These are phyloP conservation scores for Prunus yedoensis DNA, from an alignment of 331 rosid species.

Conservation along the genomic window DNA sequence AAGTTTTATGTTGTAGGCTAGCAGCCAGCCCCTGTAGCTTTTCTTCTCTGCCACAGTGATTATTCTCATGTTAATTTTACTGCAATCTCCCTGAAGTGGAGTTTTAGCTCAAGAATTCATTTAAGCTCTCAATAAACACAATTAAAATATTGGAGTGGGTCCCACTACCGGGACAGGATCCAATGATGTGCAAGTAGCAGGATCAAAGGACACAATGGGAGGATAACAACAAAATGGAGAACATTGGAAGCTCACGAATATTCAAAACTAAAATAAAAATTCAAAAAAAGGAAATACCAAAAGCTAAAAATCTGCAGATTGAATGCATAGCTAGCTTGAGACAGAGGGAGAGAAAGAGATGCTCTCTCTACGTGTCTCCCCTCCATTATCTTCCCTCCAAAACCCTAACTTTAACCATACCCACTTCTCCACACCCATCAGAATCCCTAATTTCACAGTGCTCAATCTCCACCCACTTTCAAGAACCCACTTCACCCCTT, in stretches of 20 bases:
- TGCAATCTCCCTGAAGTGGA: too few species aligned
- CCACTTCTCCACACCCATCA: constrained; percentile 38
- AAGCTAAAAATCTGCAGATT: background rate
- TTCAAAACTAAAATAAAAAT: background rate
- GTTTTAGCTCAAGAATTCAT: too few species aligned
- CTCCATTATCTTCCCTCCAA: constrained; percentile 44
- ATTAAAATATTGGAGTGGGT: background rate
- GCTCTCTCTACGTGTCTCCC: constrained; percentile 52
- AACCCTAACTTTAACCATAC: constrained; percentile 31
- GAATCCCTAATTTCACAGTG: constrained; percentile 13
- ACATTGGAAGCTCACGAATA: too few species aligned
- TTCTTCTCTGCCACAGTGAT: too few species aligned
- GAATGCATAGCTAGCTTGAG: background rate
- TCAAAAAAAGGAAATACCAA: background rate
- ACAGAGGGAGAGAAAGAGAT: constrained; percentile 26
- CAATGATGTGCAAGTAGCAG: too few species aligned
- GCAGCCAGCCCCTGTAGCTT: too few species aligned
- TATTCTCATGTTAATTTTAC: too few species aligned
- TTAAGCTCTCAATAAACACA: too few species aligned
- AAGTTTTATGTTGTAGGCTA: background rate
- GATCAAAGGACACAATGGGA: background rate
- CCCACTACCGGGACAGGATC: background rate
- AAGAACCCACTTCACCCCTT: constrained; percentile 6
- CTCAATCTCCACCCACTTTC: constrained; percentile 27
- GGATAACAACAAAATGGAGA: too few species aligned